phyloP scores from a whole-genome alignment of 75 land plant genomes.

The Pinus albicaulis region DNA sequence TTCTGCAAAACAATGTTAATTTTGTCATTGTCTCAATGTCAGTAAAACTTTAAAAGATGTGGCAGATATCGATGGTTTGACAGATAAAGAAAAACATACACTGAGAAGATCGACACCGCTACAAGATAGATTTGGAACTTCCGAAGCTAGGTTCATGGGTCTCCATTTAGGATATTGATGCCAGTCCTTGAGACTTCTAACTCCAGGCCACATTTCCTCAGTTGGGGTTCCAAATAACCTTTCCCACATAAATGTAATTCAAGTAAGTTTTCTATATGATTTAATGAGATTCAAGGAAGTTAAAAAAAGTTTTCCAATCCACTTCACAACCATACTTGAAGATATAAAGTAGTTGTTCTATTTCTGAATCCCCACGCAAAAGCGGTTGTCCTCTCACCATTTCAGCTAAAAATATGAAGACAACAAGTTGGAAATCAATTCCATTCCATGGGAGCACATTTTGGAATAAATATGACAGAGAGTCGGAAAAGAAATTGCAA shows the following conservation, averaged over 20 bases:
- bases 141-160: conserved; percentile 57
- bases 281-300: too few relatives aligned
- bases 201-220: conserved; percentile 90
- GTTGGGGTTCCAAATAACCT: conserved; percentile 92
- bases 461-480: too few relatives aligned
- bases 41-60: too few relatives aligned
- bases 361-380: conserved; percentile 81
- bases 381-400: conserved; percentile 68
- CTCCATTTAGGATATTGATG: conserved; percentile 95
- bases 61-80: not conserved
- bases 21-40: too few relatives aligned
- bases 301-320: too few relatives aligned
- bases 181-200: conserved; percentile 79
- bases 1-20: conserved; percentile 20
- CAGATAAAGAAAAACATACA: conserved; percentile 19
- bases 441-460: too few relatives aligned
- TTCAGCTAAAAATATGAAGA: conserved; percentile 7
- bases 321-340: conserved; percentile 38
- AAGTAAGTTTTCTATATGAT: too few relatives aligned
- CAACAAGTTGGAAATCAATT: too few relatives aligned
- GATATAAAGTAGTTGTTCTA: conserved; percentile 76
- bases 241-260: not conserved
- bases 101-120: conserved; percentile 56
- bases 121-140: conserved; percentile 64
- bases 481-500: too few relatives aligned